Conservation (phyloP, 495 filamentous ascomycete species). For the Neurospora intermedia region DNA sequence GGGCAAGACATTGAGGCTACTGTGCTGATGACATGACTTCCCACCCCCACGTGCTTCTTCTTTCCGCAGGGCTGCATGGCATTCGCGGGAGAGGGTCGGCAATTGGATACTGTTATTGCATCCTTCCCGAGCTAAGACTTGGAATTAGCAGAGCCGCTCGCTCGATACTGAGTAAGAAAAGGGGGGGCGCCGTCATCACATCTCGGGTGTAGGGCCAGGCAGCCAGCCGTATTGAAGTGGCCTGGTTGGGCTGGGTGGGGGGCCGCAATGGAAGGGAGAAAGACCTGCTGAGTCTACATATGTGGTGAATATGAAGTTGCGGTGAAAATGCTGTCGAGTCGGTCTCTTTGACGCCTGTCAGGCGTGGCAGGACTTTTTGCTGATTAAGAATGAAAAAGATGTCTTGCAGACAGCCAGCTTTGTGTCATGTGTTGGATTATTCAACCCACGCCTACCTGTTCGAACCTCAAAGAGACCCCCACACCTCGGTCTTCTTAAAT, state of each 20-base stretch:
- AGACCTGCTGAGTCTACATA: not conserved
- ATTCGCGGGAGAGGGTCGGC: not conserved
- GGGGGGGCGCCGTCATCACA: not conserved
- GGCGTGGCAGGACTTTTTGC: not conserved
- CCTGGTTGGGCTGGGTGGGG: not conserved
- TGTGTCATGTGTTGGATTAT: not conserved
- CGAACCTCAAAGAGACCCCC: not conserved
- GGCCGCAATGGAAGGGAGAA: not conserved
- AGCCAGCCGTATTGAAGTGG: not conserved
- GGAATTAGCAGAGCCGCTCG: not conserved
- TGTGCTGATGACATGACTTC: not conserved
- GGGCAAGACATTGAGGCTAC: not conserved
- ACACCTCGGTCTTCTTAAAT: not conserved
- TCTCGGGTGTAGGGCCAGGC: not conserved
- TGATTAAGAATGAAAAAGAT: not conserved
- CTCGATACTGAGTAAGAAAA: not conserved
- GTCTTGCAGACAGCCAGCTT: not conserved
- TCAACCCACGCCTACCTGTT: not conserved
- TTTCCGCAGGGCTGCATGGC: not conserved
- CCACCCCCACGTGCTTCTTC: not conserved
- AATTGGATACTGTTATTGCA: not conserved
- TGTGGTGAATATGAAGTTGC: not conserved
- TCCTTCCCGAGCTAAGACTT: not conserved
- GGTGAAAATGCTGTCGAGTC: not conserved
- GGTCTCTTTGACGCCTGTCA: not conserved